A percentile compares a stretch with the other conserved stretches of the same genome.
Conservation (phyloP, 805 yeast genomes). For the Dipodascopsis tothii region DNA sequence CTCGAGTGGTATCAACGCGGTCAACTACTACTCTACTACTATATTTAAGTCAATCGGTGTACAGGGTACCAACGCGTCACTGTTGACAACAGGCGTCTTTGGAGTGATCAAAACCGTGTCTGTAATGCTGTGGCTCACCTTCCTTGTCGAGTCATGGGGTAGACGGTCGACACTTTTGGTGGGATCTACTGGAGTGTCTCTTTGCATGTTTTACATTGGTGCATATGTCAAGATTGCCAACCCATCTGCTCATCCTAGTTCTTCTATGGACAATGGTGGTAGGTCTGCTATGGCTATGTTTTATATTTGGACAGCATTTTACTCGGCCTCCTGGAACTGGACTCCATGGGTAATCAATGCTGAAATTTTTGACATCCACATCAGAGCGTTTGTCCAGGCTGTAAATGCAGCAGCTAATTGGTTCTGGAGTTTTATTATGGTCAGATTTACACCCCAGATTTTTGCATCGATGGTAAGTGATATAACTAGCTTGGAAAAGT, state of each 20-base stretch:
- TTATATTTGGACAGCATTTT: constrained; percentile 13
- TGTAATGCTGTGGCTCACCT: constrained; percentile 9
- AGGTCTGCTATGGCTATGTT: constrained; percentile 12
- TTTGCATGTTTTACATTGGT: constrained; percentile 13
- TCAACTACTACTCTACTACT: constrained; percentile 47
- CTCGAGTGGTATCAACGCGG: constrained; percentile 17
- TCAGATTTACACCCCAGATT: constrained; percentile 14
- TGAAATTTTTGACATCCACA: constrained; percentile 10
- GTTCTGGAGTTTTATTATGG: constrained; percentile 18
- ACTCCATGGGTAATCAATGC: constrained; percentile 16
- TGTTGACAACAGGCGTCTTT: constrained; percentile 48
- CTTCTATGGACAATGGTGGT: constrained; percentile 10
- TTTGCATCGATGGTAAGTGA: constrained; percentile 9
- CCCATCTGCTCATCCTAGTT: constrained; percentile 2
- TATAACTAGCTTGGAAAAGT: neutral
- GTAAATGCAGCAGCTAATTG: constrained; percentile 15
- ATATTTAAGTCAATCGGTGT: constrained; percentile 46
- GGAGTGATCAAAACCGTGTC: constrained; percentile 38
- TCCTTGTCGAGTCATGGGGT: constrained; percentile 12
- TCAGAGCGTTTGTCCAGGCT: constrained; percentile 12
- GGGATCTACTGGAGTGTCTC: constrained; percentile 8
- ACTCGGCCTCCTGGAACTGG: constrained; percentile 15
- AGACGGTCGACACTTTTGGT: constrained; percentile 11
- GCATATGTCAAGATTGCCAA: constrained; percentile 12
- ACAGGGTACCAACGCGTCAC: constrained; percentile 38